phyloP scores from a whole-genome alignment of 2,329 filamentous ascomycete genomes.

The Microsporum ferrugineum region DNA sequence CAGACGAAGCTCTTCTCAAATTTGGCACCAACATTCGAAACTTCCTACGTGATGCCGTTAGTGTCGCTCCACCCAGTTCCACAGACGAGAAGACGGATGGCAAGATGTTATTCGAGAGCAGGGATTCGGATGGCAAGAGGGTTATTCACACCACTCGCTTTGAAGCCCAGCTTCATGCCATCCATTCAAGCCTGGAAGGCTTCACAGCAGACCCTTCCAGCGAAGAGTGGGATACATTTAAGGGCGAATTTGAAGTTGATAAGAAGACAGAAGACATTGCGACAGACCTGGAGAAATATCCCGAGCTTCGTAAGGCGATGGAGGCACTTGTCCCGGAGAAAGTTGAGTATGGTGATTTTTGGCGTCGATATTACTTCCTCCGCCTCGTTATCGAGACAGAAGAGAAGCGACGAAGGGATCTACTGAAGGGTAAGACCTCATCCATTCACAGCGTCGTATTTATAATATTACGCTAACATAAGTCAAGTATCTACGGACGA shows the following conservation, averaged over 20 bases:
- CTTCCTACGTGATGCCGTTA: conserved; percentile 83
- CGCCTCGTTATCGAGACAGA: conserved; percentile 87
- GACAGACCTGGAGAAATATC: conserved; percentile 70
- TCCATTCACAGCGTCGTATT: background rate
- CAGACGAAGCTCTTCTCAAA: conserved; percentile 84
- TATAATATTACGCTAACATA: background rate
- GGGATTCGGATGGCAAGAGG: conserved; percentile 75
- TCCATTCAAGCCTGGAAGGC: conserved; percentile 72
- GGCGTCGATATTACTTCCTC: conserved; percentile 91
- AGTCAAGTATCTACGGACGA: conserved; percentile 38
- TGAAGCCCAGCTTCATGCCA: conserved; percentile 89
- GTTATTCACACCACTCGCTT: conserved; percentile 91
- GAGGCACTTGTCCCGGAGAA: conserved; percentile 88
- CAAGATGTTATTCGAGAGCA: conserved; percentile 81
- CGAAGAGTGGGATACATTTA: conserved; percentile 64
- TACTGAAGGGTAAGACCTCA: conserved; percentile 62
- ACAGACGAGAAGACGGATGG: conserved; percentile 35
- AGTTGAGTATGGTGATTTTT: conserved; percentile 82
- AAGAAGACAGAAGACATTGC: conserved; percentile 75
- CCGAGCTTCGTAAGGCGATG: conserved; percentile 78
- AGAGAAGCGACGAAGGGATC: conserved; percentile 74
- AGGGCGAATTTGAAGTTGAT: conserved; percentile 63
- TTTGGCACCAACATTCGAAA: conserved; percentile 83
- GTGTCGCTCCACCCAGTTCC: conserved; percentile 60
- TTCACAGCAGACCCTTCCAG: conserved; percentile 72